Conservation (phyloP, 2,329 filamentous ascomycete genomes). For the Sarocladium strictum region DNA sequence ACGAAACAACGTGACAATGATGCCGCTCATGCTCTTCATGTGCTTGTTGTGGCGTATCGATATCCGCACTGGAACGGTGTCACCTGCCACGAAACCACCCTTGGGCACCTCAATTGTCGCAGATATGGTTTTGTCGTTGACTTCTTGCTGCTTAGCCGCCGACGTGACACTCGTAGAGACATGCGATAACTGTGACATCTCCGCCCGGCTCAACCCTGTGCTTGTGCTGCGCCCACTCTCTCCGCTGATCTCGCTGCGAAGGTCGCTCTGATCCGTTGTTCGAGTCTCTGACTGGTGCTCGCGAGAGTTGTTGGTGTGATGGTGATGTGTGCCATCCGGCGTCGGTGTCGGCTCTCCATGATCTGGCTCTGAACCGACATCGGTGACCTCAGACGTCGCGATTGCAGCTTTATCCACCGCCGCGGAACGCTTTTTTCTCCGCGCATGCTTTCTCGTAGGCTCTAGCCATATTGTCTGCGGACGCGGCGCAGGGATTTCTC, state of each 20-base stretch:
- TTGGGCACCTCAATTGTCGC: conserved; percentile 77
- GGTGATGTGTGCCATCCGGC: neutral
- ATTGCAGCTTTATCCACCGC: conserved; percentile 37
- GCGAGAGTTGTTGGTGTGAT: neutral
- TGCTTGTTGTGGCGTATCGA: conserved; percentile 82
- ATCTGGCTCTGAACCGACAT: conserved; percentile 28
- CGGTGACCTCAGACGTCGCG: conserved; percentile 34
- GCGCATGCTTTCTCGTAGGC: conserved; percentile 68
- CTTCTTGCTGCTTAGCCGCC: conserved; percentile 33
- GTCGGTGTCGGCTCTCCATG: conserved; percentile 23
- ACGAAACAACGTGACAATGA: conserved; percentile 88
- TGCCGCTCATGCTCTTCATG: conserved; percentile 84
- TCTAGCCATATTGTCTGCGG: conserved; percentile 82
- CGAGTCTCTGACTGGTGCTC: conserved; percentile 15
- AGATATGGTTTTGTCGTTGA: conserved; percentile 74
- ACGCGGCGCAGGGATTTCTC: conserved; percentile 65
- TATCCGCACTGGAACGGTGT: conserved; percentile 73
- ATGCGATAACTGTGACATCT: conserved; percentile 31
- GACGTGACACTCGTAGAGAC: conserved; percentile 22
- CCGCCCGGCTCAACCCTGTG: conserved; percentile 50
- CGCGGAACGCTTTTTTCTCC: conserved; percentile 47
- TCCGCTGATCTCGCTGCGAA: conserved; percentile 63
- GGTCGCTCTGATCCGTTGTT: conserved; percentile 43
- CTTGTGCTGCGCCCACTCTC: conserved; percentile 65
- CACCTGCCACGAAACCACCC: conserved; percentile 80